Conservation (phyloP, 164 flowering plant species). For the Aristolochia fimbriata region DNA sequence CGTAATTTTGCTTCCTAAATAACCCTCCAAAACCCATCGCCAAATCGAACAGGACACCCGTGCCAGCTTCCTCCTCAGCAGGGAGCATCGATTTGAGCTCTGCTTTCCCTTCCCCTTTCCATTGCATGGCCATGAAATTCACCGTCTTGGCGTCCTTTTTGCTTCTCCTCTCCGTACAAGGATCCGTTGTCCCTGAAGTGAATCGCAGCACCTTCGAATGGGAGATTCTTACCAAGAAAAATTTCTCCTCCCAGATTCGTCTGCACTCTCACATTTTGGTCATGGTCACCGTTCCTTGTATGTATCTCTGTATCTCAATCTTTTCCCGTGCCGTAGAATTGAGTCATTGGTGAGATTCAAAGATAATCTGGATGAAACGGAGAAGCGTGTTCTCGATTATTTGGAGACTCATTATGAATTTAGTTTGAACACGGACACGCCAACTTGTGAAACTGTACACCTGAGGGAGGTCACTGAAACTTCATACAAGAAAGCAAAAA, state of each 20-base stretch:
- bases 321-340: background rate
- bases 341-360: background rate
- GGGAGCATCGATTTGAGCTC: too few relatives aligned
- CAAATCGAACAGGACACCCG: too few relatives aligned
- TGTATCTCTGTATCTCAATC: conserved; percentile 5
- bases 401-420: background rate
- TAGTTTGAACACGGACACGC: too few relatives aligned
- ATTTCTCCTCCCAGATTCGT: conserved; percentile 49
- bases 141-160: background rate
- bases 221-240: conserved; percentile 38
- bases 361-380: background rate
- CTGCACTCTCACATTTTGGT: conserved; percentile 36
- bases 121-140: background rate
- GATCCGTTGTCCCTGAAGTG: conserved; percentile 4
- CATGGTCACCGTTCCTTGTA: conserved; percentile 59
- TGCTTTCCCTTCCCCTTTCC: background rate
- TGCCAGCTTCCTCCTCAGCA: too few relatives aligned
- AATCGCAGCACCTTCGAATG: conserved; percentile 23
- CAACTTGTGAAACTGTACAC: too few relatives aligned
- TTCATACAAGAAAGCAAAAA: too few relatives aligned
- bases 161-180: background rate
- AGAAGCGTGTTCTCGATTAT: too few relatives aligned
- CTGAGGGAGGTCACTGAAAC: too few relatives aligned
- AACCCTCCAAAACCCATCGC: too few relatives aligned
- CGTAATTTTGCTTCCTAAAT: too few relatives aligned